Evolutionary conservation across 352 stramenopile genomes (phyloP), one percentile per base, ranked within the genome.

Genomic region (Phytophthora syringae): DNA sequence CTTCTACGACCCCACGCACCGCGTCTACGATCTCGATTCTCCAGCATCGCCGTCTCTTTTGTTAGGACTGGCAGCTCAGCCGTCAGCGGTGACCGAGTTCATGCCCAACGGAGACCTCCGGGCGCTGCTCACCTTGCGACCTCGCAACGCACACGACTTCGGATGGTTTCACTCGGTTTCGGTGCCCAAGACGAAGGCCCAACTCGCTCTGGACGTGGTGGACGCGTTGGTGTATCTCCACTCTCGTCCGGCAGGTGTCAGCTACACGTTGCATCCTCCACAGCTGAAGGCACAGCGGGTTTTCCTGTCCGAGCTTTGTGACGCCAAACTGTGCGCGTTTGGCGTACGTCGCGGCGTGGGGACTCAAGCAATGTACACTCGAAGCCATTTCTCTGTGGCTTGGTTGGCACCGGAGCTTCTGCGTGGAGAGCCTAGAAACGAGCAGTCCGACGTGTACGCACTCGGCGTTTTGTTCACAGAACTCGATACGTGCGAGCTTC

Each of bases 371-470:
- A 44, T 45, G 37, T 43, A 67, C 25, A 44, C 47, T 27, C 25
- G 57, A 64, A 60, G 25, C 15, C 37, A 74, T 48, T 63, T 71
- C 36, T 82, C 73, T 4, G 48, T 84, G 11, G 76, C 72, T 13
- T 89, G 80, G 80, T 56, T 87, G 24, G 80, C 80, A 4, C 80
- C 80, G 9, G 80, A 89, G 43, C 45, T 89, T 12, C 69, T 89
- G 5, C 62, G 67, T 12, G 74, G 72, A 7, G 71, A 82, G 21
- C 55, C 52, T 16, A 45, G 48, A 57, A 74, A 52, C 34, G 72
- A 77, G 7, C 56, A 76, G 44, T 48, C 73, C 0, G 72, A 85
- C 32, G 58, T 87, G 22, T 89, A 89, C 51, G 51, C 80, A 10
- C 50, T 89, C 1, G 80, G 80, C 32, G 75, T 87, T 16, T 24